Conservation (phyloP, 805 yeast species). For the Myxozyma nipponensis region DNA sequence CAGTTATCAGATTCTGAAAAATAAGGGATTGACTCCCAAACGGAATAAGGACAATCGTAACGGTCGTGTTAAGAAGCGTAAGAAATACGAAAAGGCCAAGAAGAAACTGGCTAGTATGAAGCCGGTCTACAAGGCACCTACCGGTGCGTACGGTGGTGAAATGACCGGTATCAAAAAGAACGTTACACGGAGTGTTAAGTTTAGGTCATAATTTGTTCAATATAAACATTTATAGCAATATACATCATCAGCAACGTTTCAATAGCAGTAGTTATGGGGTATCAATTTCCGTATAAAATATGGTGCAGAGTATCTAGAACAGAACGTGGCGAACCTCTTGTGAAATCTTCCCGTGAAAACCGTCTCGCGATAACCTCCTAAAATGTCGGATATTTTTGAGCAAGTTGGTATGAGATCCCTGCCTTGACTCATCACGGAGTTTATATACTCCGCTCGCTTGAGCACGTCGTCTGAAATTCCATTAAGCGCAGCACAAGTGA, state of each 20-base stretch:
- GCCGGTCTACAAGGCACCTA: conserved; percentile 72
- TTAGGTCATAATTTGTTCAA: conserved; percentile 34
- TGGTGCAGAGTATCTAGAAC: background rate
- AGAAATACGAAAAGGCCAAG: conserved; percentile 90
- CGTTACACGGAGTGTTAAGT: conserved; percentile 79
- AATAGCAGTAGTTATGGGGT: background rate
- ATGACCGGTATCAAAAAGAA: conserved; percentile 96
- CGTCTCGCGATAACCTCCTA: conserved; percentile 33
- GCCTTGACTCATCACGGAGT: conserved; percentile 22
- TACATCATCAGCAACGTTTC: conserved; percentile 11
- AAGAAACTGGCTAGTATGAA: conserved; percentile 89
- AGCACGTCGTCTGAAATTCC: conserved; percentile 38
- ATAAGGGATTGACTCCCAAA: conserved; percentile 91
- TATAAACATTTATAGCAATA: background rate
- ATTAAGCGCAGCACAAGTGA: conserved; percentile 42
- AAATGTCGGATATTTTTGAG: background rate
- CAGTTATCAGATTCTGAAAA: conserved; percentile 90
- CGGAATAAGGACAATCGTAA: conserved; percentile 92
- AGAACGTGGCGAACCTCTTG: background rate
- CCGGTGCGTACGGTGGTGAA: conserved; percentile 86
- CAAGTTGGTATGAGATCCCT: conserved; percentile 30
- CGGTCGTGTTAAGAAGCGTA: conserved; percentile 97
- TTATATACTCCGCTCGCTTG: conserved; percentile 36
- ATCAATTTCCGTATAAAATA: background rate
- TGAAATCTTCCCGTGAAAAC: conserved; percentile 34